Conservation (phyloP, 129 eudicot genomes). For the Flaveria ramosissima region DNA sequence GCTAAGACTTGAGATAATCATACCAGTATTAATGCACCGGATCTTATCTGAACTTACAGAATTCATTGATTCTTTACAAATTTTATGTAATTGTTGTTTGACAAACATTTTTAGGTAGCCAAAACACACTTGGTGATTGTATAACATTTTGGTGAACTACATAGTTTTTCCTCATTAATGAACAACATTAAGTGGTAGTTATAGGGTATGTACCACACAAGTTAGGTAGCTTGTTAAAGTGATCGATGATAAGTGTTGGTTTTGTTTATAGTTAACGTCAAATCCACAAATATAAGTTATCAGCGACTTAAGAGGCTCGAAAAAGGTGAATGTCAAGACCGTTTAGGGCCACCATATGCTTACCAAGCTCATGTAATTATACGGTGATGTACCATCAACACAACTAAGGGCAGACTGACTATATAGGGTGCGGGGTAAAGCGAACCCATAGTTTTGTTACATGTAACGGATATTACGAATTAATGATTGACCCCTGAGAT, state of each 20-base stretch:
- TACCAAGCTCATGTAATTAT: no score
- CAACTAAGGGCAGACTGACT: no score
- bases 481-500: no score
- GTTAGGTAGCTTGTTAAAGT: background rate
- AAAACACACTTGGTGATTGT: conserved; percentile 23
- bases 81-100: conserved; percentile 41
- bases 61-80: conserved; percentile 57
- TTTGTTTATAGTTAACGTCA: background rate
- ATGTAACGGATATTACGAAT: no score
- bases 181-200: background rate
- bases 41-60: conserved; percentile 46
- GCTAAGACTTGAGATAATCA: conserved; percentile 2
- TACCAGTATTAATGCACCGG: conserved; percentile 11
- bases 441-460: no score
- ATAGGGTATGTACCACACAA: background rate
- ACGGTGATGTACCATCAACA: no score
- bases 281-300: no score
- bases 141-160: conserved; percentile 25
- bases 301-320: no score
- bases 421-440: no score
- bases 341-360: no score
- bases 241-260: background rate
- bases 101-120: conserved; percentile 28
- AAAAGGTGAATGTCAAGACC: no score
- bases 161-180: conserved; percentile 19